phyloP scores from a whole-genome alignment of 1,284 basidiomycete species.

The Exsudoporus floridanus region DNA sequence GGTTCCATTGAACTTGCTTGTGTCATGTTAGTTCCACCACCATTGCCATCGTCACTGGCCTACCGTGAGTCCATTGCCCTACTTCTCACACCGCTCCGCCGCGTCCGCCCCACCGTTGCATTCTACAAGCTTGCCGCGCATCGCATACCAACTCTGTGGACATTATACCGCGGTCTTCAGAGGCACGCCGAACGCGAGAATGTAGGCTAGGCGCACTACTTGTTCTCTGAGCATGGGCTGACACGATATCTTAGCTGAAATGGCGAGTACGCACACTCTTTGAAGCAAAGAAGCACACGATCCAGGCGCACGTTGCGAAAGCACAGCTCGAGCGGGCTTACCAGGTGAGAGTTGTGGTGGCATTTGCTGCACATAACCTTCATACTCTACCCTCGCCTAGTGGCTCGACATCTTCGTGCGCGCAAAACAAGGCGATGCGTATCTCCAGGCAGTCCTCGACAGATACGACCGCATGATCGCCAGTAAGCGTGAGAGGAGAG shows the following conservation, averaged over 20 bases:
- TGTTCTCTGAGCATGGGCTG: not conserved
- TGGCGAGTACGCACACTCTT: constrained; percentile 58
- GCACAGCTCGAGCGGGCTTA: constrained; percentile 50
- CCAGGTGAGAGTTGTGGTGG: constrained; percentile 38
- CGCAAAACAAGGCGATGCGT: constrained; percentile 52
- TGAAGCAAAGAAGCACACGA: constrained; percentile 48
- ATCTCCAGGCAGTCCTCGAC: constrained; percentile 44
- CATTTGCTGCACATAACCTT: not conserved
- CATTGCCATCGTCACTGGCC: constrained; percentile 38
- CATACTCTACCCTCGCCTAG: constrained; percentile 37
- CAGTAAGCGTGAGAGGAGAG: constrained; percentile 48
- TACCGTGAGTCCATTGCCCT: constrained; percentile 54
- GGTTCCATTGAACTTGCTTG: not conserved
- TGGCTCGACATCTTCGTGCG: constrained; percentile 59
- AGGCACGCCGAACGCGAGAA: constrained; percentile 52
- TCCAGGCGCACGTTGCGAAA: constrained; percentile 48
- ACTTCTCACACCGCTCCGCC: constrained; percentile 56
- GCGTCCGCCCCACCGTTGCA: constrained; percentile 59
- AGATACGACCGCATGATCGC: constrained; percentile 58
- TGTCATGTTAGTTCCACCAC: constrained; percentile 18
- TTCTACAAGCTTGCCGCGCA: constrained; percentile 75
- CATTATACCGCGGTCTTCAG: constrained; percentile 70
- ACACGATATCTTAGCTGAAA: constrained; percentile 45
- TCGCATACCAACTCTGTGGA: constrained; percentile 71
- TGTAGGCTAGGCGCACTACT: constrained; percentile 40